These are phyloP conservation scores for Xylariaceae sp. DNA, from an alignment of 2,329 filamentous ascomycete species.

Conservation along the genomic window DNA sequence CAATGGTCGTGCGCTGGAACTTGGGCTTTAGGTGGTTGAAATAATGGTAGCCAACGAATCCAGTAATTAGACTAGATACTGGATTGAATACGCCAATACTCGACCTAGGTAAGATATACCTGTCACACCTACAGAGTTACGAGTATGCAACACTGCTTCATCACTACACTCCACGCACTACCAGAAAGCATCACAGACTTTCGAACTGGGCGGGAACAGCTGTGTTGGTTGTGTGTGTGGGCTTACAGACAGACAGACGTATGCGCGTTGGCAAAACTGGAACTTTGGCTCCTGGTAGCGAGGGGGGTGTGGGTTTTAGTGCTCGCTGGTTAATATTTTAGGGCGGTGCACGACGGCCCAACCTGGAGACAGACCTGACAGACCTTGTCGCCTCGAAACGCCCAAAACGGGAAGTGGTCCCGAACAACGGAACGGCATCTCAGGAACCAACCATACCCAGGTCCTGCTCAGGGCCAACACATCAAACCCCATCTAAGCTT, in stretches of 20 bases:
- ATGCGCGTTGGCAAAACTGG: conserved; percentile 20
- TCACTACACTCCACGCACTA: conserved; percentile 24
- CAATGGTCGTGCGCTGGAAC: background rate
- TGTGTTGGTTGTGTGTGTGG: conserved; percentile 13
- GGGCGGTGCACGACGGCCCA: conserved; percentile 41
- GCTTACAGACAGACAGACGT: conserved; percentile 12
- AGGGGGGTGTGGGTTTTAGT: conserved; percentile 22
- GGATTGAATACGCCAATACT: background rate
- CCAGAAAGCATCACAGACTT: background rate
- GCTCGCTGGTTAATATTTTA: conserved; percentile 15
- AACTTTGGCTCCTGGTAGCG: conserved; percentile 1
- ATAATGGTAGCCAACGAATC: background rate
- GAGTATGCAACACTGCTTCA: conserved; percentile 13
- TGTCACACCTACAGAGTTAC: background rate
- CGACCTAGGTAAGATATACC: no score
- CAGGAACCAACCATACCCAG: conserved; percentile 33
- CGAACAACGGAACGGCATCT: conserved; percentile 23
- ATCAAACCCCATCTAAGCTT: conserved; percentile 39
- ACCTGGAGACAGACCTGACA: conserved; percentile 32
- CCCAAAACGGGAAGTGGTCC: conserved; percentile 36
- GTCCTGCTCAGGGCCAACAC: conserved; percentile 40
- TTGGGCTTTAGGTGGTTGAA: background rate
- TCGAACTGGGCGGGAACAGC: conserved; percentile 1
- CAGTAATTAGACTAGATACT: background rate
- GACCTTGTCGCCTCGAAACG: conserved; percentile 31